These are phyloP conservation scores for Aureobasidium pullulans DNA, from an alignment of 2,329 filamentous ascomycete genomes.

Conservation along the genomic window DNA sequence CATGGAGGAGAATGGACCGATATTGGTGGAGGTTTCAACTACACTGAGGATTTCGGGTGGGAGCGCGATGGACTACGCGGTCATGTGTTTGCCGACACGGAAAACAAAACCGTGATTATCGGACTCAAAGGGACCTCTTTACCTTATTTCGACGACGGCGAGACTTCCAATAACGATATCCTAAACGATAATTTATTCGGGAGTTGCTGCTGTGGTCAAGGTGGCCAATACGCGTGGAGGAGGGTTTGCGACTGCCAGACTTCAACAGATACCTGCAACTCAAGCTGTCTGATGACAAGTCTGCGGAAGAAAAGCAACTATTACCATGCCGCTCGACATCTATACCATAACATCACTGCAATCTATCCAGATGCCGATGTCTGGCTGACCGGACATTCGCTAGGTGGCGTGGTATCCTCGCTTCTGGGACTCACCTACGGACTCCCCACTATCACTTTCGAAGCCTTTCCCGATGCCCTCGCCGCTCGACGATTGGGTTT, in stretches of 20 bases:
- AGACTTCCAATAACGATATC: slow-evolving; percentile 82
- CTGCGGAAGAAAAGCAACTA: slow-evolving; percentile 77
- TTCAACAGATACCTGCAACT: slow-evolving; percentile 80
- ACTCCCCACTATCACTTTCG: slow-evolving; percentile 75
- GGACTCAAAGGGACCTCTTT: slow-evolving; percentile 67
- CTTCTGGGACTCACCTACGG: slow-evolving; percentile 82
- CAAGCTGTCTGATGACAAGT: slow-evolving; percentile 70
- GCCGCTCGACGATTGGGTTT: slow-evolving; percentile 74
- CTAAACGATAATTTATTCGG: slow-evolving; percentile 93
- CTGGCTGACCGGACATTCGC: slow-evolving; percentile 82
- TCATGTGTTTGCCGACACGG: slow-evolving; percentile 81
- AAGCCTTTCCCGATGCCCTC: slow-evolving; percentile 81
- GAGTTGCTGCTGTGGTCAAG: slow-evolving; percentile 89
- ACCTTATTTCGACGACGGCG: slow-evolving; percentile 88
- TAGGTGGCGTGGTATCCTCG: slow-evolving; percentile 77
- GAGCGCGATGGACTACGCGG: slow-evolving; percentile 76
- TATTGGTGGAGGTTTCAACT: slow-evolving; percentile 67
- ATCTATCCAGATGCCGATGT: slow-evolving; percentile 73
- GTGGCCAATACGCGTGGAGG: slow-evolving; percentile 78
- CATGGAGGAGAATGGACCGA: slow-evolving; percentile 71
- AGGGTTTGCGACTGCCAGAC: slow-evolving; percentile 87
- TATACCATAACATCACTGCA: slow-evolving; percentile 82
- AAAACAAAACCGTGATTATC: slow-evolving; percentile 77
- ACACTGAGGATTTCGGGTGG: slow-evolving; percentile 83
- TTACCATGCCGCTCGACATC: slow-evolving; percentile 77